Base-by-base conservation (phyloP, 2,329 filamentous ascomycete genomes). In the Phyllosticta paracitricarpa region DNA sequence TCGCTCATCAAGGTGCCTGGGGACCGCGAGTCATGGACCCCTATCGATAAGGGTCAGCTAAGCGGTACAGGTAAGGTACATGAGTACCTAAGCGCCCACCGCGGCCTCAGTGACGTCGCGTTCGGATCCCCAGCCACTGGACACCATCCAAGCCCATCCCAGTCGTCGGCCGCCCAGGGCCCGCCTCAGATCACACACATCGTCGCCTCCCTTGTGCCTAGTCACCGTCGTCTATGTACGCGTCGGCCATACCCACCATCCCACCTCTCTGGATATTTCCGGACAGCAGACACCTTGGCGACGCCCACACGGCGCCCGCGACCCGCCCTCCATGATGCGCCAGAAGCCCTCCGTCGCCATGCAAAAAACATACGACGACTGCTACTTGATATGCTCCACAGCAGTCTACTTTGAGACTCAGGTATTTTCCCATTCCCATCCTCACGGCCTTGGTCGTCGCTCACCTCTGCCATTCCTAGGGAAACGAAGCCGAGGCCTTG, bases 361-460 rank as follows among this genome's bases (percentile, higher is more conserved):
- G 74, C 93, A 97, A 78, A 97, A 96, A 82, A 96, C 91, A 61
- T 97, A 97, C 77, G 93, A 97, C 78, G 91, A 97, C 75, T 92
- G 89, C 75, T 97, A 96, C 77, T 78, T 97, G 68, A 91, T 88
- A 71, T 97, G 92, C 76, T 97, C 92, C 14, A 97, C 92, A 1
- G 93, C 93, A 51, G 89, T 96, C 59, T 97, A 96, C 77, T 97
- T 96, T 74, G 94, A 99, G 78, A 85, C 88, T 72, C 88, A 95
- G 84, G 91, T 95, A 77, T 66, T n/a, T 14, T 14, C 30, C 24
- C 22, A 54, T 58, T 51, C 33, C 56, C 54, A 9, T 8, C 40
- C 35, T 40, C 52, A 26, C 26, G 33, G 35, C 54, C 19, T 51
- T 55, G 22, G 59, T 55, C 63, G 28, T 56, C 48, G 56, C 62